phyloP scores from a whole-genome alignment of 2,329 filamentous ascomycete genomes.

The Ophiostoma ulmi region DNA sequence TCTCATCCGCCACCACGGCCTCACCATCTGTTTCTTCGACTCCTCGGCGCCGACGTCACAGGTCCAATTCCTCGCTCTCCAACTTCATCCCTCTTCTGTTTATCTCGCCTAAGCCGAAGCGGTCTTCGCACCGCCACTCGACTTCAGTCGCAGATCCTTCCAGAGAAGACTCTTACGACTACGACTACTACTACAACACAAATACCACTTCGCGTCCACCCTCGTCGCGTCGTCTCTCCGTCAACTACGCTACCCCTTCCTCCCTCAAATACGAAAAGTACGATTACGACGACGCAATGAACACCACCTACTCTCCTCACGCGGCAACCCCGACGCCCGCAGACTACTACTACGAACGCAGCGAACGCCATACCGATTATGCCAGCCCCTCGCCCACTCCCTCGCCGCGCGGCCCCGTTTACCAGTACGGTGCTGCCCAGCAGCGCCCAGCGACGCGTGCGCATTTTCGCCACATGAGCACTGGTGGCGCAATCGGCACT shows the following conservation, averaged over 20 bases:
- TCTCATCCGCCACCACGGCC: conserved; percentile 26
- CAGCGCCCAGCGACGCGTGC: conserved; percentile 52
- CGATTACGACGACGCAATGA: conserved; percentile 38
- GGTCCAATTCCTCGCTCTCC: conserved; percentile 27
- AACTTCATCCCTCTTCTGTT: conserved; percentile 26
- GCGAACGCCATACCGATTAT: conserved; percentile 36
- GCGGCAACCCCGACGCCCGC: conserved; percentile 42
- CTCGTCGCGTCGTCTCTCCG: conserved; percentile 11
- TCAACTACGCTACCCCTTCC: neutral
- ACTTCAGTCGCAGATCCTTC: conserved; percentile 18
- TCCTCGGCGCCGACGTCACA: conserved; percentile 27
- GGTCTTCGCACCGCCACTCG: conserved; percentile 21
- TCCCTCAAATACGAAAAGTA: conserved; percentile 27
- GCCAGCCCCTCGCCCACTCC: conserved; percentile 53
- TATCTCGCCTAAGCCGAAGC: conserved; percentile 26
- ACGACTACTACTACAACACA: conserved; percentile 14
- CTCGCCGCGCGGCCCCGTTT: conserved; percentile 46
- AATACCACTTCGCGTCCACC: conserved; percentile 1
- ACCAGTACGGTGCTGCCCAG: conserved; percentile 40
- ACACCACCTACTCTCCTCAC: conserved; percentile 40
- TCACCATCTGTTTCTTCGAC: conserved; percentile 24
- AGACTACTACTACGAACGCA: conserved; percentile 49
- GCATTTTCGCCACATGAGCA: conserved; percentile 44
- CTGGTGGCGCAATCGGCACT: conserved; percentile 30
- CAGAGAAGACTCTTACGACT: conserved; percentile 10